Conservation (phyloP, 345 rosid species). For the Acer yangbiense region DNA sequence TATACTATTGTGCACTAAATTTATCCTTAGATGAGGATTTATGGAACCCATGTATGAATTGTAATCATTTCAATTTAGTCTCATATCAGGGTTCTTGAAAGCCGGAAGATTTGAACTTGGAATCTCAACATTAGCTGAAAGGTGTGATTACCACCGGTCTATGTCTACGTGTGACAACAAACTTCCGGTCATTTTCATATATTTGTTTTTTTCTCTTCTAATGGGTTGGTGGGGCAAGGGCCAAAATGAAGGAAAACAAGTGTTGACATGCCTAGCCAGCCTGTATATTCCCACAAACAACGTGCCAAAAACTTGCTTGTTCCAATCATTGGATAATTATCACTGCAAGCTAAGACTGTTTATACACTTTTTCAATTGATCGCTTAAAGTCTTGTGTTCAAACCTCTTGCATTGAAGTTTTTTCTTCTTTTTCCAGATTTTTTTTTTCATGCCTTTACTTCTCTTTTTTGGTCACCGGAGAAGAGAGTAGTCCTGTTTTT, state of each 20-base stretch:
- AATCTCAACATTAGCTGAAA: no score
- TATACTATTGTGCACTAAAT: background rate
- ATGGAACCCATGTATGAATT: no score
- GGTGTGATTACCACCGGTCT: background rate
- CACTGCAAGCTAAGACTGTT: background rate
- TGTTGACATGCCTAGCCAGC: conserved; percentile 14
- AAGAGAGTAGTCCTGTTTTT: background rate
- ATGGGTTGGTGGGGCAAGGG: conserved; percentile 3
- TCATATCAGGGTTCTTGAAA: no score
- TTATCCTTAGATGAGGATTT: background rate
- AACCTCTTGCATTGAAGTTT: background rate
- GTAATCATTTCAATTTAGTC: no score
- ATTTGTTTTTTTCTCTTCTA: background rate
- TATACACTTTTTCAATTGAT: background rate
- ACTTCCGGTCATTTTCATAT: conserved; percentile 5
- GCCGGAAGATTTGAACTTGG: background rate
- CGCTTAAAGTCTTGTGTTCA: background rate
- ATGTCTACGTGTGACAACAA: no score
- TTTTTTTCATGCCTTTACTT: no score
- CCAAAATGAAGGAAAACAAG: conserved; percentile 4
- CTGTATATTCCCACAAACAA: conserved; percentile 18
- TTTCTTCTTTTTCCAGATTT: background rate
- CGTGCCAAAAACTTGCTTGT: background rate
- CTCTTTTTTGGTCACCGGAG: no score
- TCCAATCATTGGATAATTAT: conserved; percentile 2